Evolutionary conservation across 305 asterid genomes (phyloP), one percentile per base, ranked within the genome.

Genomic region (Lippia alba): DNA sequence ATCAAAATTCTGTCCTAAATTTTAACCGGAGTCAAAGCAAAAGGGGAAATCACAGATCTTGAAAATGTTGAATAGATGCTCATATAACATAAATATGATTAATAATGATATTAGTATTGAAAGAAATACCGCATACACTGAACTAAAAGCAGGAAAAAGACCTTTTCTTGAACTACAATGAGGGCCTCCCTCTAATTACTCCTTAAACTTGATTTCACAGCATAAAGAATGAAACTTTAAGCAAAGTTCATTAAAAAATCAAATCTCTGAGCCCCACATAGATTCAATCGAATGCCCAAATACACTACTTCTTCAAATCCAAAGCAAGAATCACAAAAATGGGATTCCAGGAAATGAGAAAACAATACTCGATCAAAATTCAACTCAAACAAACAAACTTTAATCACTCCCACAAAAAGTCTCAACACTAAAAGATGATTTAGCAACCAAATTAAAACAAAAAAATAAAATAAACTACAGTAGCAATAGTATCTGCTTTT

Each of bases 1-100:
- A 53, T 5, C n/a, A 68, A 48, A 36, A 71, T 44, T 33, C 5
- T 61, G 30, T 39, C 10, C 6, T 15, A 49, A 63, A 63, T 46
- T 46, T 60, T 4, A 59, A 39, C 59, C 49, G 45, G 12, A 39
- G 39, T 66, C 56, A 19, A 34, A 40, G 0, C 16, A 48, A 59
- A 67, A 3, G 20, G 48, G 61, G 46, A 59, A 64, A 70, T 62
- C 20, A 67, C 77, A 73, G 89, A 86, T 84, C 88, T 87, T 82
- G 61, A 71, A 73, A 81, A 73, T 69, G 68, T 72, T 57, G 67
- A 51, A 24, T 5, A 68, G 76, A 53, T 59, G 16, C 67, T 45
- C 63, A 17, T 62, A 70, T 24, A 18, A 53, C 12, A 55, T 18
- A 61, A 30, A 16, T 49, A 80, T 15, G 19, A 55, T 62, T 1